Base-by-base conservation (phyloP, 371 early-diverging fungal genomes). In the Coemansia sp. region DNA sequence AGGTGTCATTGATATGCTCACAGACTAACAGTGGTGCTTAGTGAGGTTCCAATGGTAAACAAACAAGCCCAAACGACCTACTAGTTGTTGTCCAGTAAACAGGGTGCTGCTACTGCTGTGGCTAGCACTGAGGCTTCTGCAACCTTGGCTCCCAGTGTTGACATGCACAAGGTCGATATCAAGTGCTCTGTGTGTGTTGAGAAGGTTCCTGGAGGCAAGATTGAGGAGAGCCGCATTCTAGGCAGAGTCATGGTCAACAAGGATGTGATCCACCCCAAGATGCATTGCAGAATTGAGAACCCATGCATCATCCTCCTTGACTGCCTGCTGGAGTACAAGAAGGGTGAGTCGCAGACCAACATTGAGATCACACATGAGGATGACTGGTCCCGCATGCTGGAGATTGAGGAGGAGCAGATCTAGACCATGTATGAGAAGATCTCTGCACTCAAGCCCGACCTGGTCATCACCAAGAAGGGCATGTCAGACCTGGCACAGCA, bases 311-410 rank as follows among this genome's bases (percentile, higher is more conserved):
- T 99, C 10, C 84, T 99, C 60, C 83, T 99, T 60, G 99, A 99
- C 84, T 99, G 98, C 77, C 98, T 99, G 34, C 87, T 99, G 53
- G 99, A 99, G 82, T 99, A 99, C 88, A 99, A 99, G 84, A 99
- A 99, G 89, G 99, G 99, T 59, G 99, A 99, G 82, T 97, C 97
- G 50, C 98, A 99, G 82, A 99, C 99, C 52, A 94, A 94, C 80
- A 95, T 98, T 72, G 99, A 99, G 83, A 93, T 99, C 66, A 88
- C 91, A 65, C 93, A 95, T 75, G 95, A 96, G 77, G 87, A 90
- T 34, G 98, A 97, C 81, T 99, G 99, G 96, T 87, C 90, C 62
- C 86, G 97, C 47, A 89, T 99, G 51, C 85, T 99, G 75, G 92
- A 98, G 80, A 97, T 99, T 64, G 99, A 99, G 83, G 99, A 99